A percentile compares a stretch with the other conserved stretches of the same genome.
These are phyloP conservation scores for Chiua sp. DNA, from an alignment of 1,284 basidiomycete genomes.

Conservation along the genomic window DNA sequence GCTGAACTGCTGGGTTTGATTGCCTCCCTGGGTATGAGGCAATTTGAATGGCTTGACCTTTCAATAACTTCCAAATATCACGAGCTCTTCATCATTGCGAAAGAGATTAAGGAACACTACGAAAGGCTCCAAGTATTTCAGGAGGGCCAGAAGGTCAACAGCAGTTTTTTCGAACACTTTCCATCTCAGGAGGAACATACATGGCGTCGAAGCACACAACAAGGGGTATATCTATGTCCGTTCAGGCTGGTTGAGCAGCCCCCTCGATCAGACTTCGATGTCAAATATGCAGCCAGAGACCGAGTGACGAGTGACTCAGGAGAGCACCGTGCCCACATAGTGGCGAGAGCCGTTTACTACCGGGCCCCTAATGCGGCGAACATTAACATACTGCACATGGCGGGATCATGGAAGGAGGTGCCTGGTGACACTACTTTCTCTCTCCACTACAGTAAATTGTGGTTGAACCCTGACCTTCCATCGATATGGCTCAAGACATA, in stretches of 20 bases:
- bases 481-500: constrained; percentile 40
- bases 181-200: constrained; percentile 5
- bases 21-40: too few species aligned
- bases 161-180: constrained; percentile 4
- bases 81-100: constrained; percentile 28
- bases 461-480: constrained; percentile 24
- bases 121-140: constrained; percentile 18
- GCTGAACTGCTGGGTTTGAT: constrained; percentile 41
- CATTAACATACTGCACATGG: background rate
- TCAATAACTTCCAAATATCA: constrained; percentile 37
- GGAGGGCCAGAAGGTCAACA: background rate
- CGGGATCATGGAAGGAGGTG: constrained; percentile 12
- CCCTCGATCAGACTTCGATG: constrained; percentile 1
- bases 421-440: constrained; percentile 3
- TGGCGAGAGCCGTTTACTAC: constrained; percentile 8
- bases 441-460: constrained; percentile 24
- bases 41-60: constrained; percentile 29
- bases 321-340: constrained; percentile 15
- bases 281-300: constrained; percentile 14
- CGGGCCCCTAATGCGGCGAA: background rate
- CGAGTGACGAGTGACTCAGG: background rate
- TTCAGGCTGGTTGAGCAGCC: background rate
- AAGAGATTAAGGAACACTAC: constrained; percentile 37
- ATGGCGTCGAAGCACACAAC: constrained; percentile 17
- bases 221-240: constrained; percentile 8